A percentile compares a stretch with the other conserved stretches of the same genome.
These are phyloP conservation scores for Trypanosoma scelopori DNA, from an alignment of 208 protist species.

Conservation along the genomic window DNA sequence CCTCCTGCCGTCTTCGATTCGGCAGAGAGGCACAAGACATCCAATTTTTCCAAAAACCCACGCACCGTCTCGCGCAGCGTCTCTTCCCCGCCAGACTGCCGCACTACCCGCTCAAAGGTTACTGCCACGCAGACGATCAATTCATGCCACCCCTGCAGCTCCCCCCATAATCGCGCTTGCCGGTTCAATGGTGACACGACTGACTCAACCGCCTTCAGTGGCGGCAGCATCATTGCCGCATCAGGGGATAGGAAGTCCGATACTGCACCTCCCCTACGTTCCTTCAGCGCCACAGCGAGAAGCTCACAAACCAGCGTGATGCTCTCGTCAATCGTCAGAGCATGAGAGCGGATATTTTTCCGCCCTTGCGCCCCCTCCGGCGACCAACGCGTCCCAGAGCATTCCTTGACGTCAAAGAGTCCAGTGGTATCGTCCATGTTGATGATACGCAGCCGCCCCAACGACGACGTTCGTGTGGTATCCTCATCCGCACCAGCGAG, in stretches of 20 bases:
- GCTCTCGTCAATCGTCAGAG: constrained; percentile 8
- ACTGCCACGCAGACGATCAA: constrained; percentile 8
- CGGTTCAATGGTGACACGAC: constrained; percentile 15
- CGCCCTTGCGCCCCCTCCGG: background rate
- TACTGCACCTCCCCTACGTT: background rate
- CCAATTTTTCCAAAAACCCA: constrained; percentile 22
- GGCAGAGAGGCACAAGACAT: constrained; percentile 6
- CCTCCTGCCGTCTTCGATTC: background rate
- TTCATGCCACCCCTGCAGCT: constrained; percentile 20
- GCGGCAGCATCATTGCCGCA: background rate
- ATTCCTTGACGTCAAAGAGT: constrained; percentile 26
- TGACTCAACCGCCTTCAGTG: constrained; percentile 13
- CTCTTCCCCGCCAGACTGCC: background rate
- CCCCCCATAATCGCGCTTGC: constrained; percentile 21
- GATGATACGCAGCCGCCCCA: background rate
- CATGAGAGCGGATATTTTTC: background rate
- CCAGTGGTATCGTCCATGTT: background rate
- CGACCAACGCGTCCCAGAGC: background rate
- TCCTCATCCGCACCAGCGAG: background rate
- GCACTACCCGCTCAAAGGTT: constrained; percentile 6
- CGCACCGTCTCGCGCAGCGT: background rate
- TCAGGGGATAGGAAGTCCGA: constrained; percentile 10
- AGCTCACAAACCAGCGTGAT: constrained; percentile 21
- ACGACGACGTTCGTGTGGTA: background rate
- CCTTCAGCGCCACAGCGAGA: constrained; percentile 19